Percentiles rank a stretch among this genome's conserved stretches.
These are phyloP conservation scores for Pythium grandisporangium DNA, from an alignment of 352 stramenopile species.

Conservation along the genomic window DNA sequence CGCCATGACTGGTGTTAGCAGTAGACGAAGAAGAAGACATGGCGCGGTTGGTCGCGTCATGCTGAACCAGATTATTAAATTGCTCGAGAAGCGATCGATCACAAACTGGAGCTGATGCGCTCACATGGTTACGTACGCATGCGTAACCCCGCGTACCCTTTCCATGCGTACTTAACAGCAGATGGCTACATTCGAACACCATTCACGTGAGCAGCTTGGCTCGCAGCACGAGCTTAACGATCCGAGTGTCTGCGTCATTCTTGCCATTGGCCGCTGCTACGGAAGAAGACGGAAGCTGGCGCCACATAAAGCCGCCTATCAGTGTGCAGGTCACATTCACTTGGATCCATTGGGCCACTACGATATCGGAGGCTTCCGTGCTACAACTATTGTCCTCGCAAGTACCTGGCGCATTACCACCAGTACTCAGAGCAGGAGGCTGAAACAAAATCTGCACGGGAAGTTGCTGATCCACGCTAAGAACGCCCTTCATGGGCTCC, in stretches of 20 bases:
- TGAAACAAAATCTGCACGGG: conserved; percentile 47
- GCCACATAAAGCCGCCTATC: conserved; percentile 13
- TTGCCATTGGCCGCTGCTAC: background rate
- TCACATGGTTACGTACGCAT: no score
- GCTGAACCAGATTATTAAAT: no score
- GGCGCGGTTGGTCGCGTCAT: no score
- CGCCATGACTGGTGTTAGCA: no score
- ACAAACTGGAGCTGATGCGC: no score
- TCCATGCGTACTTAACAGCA: conserved; percentile 9
- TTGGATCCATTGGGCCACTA: conserved; percentile 21
- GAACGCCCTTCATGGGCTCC: conserved; percentile 51
- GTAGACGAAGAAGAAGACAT: no score
- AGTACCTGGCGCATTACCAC: no score
- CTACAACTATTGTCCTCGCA: background rate
- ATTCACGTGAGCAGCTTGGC: conserved; percentile 12
- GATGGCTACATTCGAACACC: conserved; percentile 7
- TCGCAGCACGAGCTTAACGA: conserved; percentile 12
- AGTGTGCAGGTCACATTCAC: conserved; percentile 15
- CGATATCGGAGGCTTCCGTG: conserved; percentile 3
- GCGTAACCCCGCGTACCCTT: no score
- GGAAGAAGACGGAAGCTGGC: conserved; percentile 1
- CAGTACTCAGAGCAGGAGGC: conserved; percentile 12
- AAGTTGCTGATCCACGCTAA: conserved; percentile 44
- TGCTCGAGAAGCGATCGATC: no score
- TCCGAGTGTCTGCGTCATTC: conserved; percentile 8